These are phyloP conservation scores for Fonsecaea monophora DNA, from an alignment of 2,329 filamentous ascomycete species.

Conservation along the genomic window DNA sequence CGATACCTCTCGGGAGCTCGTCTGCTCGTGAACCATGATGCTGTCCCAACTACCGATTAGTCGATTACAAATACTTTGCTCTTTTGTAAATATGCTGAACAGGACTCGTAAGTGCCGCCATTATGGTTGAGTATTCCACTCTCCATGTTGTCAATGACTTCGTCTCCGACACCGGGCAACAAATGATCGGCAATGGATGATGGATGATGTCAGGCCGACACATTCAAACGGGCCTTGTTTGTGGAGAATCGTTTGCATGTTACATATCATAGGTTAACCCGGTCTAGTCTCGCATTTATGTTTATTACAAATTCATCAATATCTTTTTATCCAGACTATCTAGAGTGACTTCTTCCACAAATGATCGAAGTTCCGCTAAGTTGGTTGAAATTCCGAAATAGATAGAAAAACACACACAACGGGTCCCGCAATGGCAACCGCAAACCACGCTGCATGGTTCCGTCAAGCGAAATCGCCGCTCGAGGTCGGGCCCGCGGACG, in stretches of 20 bases:
- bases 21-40: too few species aligned
- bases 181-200: background rate
- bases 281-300: background rate
- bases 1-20: too few species aligned
- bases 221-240: background rate
- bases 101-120: too few species aligned
- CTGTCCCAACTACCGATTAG: too few species aligned
- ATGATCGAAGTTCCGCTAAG: background rate
- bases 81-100: too few species aligned
- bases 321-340: background rate
- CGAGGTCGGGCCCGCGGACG: slow-evolving; percentile 34
- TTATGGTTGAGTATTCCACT: background rate
- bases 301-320: background rate
- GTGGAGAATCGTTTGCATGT: background rate
- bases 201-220: background rate
- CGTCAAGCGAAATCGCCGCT: slow-evolving; percentile 32
- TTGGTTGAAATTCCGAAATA: background rate
- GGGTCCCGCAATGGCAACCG: background rate
- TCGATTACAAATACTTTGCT: too few species aligned
- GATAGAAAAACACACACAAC: background rate
- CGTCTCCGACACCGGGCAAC: background rate
- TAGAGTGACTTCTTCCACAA: background rate
- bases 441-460: slow-evolving; percentile 39
- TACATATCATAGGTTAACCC: background rate
- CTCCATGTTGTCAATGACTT: background rate